Evolutionary conservation across 2,329 filamentous ascomycete species (phyloP).

Genomic region (Cercospora berteroae): DNA sequence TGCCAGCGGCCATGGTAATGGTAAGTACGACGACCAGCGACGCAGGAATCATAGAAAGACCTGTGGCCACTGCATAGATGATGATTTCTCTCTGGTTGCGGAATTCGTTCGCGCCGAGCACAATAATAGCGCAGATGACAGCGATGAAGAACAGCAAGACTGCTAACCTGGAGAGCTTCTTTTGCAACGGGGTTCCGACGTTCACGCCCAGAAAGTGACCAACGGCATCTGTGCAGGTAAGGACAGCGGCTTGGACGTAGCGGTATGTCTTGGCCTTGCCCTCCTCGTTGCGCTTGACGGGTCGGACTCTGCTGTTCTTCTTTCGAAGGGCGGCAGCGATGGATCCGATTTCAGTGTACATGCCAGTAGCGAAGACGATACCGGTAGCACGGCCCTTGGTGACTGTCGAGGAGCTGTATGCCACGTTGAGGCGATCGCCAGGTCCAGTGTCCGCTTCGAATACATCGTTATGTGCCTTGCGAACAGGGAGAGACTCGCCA

Average conservation of each 20-base stretch:
- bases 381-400: constrained; percentile 68
- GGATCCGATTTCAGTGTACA: constrained; percentile 72
- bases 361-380: constrained; percentile 68
- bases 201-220: constrained; percentile 66
- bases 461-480: constrained; percentile 60
- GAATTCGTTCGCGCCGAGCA: constrained; percentile 61
- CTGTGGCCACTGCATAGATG: constrained; percentile 63
- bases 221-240: constrained; percentile 57
- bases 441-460: constrained; percentile 57
- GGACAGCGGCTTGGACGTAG: constrained; percentile 50
- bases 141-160: constrained; percentile 75
- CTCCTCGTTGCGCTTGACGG: constrained; percentile 42
- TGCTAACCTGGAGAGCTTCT: constrained; percentile 81
- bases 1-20: constrained; percentile 54
- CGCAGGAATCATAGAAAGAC: constrained; percentile 62
- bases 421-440: constrained; percentile 69
- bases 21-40: constrained; percentile 43
- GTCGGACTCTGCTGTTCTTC: constrained; percentile 49
- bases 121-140: constrained; percentile 66
- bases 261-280: constrained; percentile 36
- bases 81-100: constrained; percentile 61
- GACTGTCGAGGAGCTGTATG: constrained; percentile 69
- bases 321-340: constrained; percentile 69
- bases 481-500: constrained; percentile 68
- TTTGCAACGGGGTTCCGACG: constrained; percentile 78